Percentiles rank a stretch among this genome's conserved stretches.
phyloP scores from a whole-genome alignment of 2,329 filamentous ascomycete genomes.

The Colletotrichum sp. region DNA sequence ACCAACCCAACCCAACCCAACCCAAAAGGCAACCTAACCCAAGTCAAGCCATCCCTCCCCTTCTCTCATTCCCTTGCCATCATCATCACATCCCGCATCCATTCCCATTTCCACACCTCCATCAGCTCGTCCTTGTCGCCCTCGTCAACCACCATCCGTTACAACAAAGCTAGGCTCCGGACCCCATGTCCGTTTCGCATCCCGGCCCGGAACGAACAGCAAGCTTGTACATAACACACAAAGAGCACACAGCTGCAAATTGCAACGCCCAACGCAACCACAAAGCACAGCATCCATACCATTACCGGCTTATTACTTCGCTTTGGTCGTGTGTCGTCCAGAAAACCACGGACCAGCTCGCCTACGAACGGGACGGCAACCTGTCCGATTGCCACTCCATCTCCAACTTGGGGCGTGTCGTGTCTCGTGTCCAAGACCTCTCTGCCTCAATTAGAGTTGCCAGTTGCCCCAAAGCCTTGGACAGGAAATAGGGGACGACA shows the following conservation, averaged over 20 bases:
- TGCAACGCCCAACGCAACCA: not conserved
- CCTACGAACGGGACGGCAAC: not conserved
- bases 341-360: not conserved
- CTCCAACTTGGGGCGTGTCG: not conserved
- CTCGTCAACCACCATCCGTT: not conserved
- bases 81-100: not conserved
- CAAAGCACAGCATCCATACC: not conserved
- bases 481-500: not conserved
- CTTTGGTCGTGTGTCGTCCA: not conserved
- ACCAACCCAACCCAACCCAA: not conserved
- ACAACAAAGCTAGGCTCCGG: not conserved
- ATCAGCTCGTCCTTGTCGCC: not conserved
- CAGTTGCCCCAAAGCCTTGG: not conserved
- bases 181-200: slow-evolving; percentile 7
- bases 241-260: not conserved
- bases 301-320: not conserved
- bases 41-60: not conserved
- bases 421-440: slow-evolving; percentile 4
- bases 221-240: not conserved
- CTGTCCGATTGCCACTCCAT: not conserved
- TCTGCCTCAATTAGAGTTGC: slow-evolving; percentile 13
- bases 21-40: not conserved
- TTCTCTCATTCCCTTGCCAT: not conserved
- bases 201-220: not conserved
- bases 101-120: not conserved